A percentile compares a stretch with the other conserved stretches of the same genome.
These are phyloP conservation scores for Bocquillonia castaneifolia DNA, from an alignment of 441 rosid species.

Conservation along the genomic window DNA sequence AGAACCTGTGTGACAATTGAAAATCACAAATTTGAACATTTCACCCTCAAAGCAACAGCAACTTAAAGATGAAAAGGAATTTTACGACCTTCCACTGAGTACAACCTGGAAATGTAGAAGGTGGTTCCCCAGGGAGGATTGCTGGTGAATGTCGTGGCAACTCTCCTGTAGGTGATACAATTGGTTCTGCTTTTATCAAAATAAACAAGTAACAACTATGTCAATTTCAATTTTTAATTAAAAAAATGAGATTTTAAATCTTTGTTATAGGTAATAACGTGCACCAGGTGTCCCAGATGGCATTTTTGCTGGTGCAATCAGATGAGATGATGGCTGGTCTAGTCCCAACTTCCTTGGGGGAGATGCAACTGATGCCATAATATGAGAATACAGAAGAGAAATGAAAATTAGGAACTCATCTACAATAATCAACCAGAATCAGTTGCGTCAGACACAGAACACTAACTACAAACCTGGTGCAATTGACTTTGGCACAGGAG, in stretches of 20 bases:
- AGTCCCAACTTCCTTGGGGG: constrained; percentile 31
- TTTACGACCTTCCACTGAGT: not conserved
- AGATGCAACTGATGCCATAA: constrained; percentile 26
- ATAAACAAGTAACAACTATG: constrained; percentile 8
- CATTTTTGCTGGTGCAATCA: constrained; percentile 20
- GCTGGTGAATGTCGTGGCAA: constrained; percentile 37
- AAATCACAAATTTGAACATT: constrained; percentile 10
- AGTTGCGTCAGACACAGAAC: not conserved
- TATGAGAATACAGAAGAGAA: not conserved
- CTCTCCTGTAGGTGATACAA: constrained; percentile 31
- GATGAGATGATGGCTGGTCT: constrained; percentile 25
- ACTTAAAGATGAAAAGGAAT: constrained; percentile 2
- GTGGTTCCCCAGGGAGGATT: constrained; percentile 37
- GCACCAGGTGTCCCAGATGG: constrained; percentile 30
- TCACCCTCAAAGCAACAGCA: constrained; percentile 2
- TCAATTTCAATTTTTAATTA: not conserved
- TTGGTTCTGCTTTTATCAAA: constrained; percentile 26
- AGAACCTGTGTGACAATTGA: not conserved
- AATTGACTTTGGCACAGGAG: constrained; percentile 21
- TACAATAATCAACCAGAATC: constrained; percentile 3
- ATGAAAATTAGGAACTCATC: constrained; percentile 8
- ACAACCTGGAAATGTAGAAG: constrained; percentile 48
- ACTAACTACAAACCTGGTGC: constrained; percentile 34
- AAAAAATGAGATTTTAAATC: not conserved
- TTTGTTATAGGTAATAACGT: constrained; percentile 2